Conservation (phyloP, 306 rosid species). For the Canavalia gladiata region DNA sequence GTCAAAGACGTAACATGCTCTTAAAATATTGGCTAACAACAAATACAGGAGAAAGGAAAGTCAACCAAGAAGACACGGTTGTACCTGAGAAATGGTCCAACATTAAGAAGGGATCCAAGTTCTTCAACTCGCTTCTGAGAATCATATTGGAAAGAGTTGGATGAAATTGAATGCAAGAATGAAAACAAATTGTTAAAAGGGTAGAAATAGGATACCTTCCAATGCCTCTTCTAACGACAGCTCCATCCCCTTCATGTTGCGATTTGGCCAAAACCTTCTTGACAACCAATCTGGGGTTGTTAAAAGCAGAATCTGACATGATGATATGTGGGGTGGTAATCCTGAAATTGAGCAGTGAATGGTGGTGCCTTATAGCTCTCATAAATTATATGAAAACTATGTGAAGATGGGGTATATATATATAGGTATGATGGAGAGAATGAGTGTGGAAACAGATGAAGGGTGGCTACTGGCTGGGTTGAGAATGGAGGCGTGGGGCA, state of each 20-base stretch:
- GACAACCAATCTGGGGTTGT: slow-evolving; percentile 65
- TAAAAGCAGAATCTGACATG: slow-evolving; percentile 53
- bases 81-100: slow-evolving; percentile 64
- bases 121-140: slow-evolving; percentile 55
- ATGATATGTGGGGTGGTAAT: not conserved
- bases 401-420: not conserved
- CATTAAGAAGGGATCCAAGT: slow-evolving; percentile 61
- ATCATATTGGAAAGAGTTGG: not conserved
- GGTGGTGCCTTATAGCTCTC: slow-evolving; percentile 28
- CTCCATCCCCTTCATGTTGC: slow-evolving; percentile 61
- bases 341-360: slow-evolving; percentile 37
- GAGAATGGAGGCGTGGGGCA: slow-evolving; percentile 31
- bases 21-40: slow-evolving; percentile 2
- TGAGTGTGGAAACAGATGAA: slow-evolving; percentile 28
- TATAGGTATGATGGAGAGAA: not conserved
- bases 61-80: not conserved
- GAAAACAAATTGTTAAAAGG: not conserved
- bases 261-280: slow-evolving; percentile 56
- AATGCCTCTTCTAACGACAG: slow-evolving; percentile 61
- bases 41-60: not conserved
- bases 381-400: not conserved
- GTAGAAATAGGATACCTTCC: slow-evolving; percentile 45
- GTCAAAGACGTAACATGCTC: slow-evolving; percentile 34
- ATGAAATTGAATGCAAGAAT: not conserved
- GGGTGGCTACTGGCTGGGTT: not conserved